Base-by-base conservation (phyloP, 2,329 filamentous ascomycete genomes). In the Calonectria pauciramosa region DNA sequence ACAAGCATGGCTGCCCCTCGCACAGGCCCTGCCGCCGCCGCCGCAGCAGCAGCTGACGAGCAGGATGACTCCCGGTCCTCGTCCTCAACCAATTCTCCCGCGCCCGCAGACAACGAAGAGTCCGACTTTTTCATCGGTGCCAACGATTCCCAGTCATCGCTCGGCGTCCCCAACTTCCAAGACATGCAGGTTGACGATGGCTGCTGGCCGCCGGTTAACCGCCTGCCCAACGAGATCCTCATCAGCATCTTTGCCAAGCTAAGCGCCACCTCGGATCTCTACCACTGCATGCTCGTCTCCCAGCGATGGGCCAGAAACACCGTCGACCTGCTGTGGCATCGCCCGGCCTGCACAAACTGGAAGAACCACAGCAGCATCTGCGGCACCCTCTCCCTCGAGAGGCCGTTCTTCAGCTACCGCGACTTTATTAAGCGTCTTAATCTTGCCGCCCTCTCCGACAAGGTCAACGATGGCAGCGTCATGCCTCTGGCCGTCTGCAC, bases 361-460 rank as follows among this genome's bases (percentile, higher is more conserved):
- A 86, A 89, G 16, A 96, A 96, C 82, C 92, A 98, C 80, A 89
- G 92, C 81, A 93, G 88, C 78, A 97, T 99, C 78, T 96, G 96
- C 82, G 89, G 90, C 72, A 96, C 96, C 1, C 91, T 98, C 44
- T 90, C 91, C 59, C 89, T 93, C 34, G 87, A 91, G 41, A 87
- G 93, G n/a, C 94, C 95, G 78, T 96, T 94, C 85, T 99, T 98
- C 84, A 91, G 93, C 79, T 99, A 99, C 85, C 91, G 93, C 78
- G 94, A 96, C 77, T 94, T 99, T 80, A 94, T 99, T 86, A 96
- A 96, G 87, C 92, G 97, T 66, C 89, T 99, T 34, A 99, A 99
- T 82, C 88, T 99, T 65, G 96, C 96, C 3, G 92, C 93, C 18
- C 88, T 99, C 72, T 92, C 93, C 41, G 90, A 91, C 30, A 90